These are phyloP conservation scores for Hypoxylon trugodes DNA, from an alignment of 495 filamentous ascomycete species.

Conservation along the genomic window DNA sequence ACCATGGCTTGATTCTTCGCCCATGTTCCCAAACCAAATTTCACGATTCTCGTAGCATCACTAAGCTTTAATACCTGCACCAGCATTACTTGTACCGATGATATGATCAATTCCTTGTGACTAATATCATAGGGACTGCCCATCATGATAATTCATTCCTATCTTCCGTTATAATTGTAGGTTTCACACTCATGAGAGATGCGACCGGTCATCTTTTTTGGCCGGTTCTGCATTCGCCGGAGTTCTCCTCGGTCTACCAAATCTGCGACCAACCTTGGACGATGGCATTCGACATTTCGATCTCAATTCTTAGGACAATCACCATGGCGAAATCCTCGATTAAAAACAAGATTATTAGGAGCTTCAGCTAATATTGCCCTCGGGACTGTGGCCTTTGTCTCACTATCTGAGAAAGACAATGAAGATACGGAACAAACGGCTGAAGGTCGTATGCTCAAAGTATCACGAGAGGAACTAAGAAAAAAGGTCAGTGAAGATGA, in stretches of 20 bases:
- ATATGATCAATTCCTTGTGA: too few relatives aligned
- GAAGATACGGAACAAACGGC: slow-evolving; percentile 68
- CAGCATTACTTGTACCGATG: too few relatives aligned
- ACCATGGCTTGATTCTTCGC: background rate
- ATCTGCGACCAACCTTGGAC: slow-evolving; percentile 18
- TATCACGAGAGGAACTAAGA: slow-evolving; percentile 76
- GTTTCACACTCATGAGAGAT: slow-evolving; percentile 37
- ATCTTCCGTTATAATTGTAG: slow-evolving; percentile 8
- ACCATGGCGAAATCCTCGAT: background rate
- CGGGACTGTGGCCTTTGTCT: slow-evolving; percentile 69
- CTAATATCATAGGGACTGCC: background rate
- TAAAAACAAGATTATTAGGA: slow-evolving; percentile 49
- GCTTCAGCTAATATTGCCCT: slow-evolving; percentile 61
- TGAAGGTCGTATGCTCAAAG: slow-evolving; percentile 86
- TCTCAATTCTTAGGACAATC: background rate
- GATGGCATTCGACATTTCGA: slow-evolving; percentile 35
- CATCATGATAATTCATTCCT: slow-evolving; percentile 25
- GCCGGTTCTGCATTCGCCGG: slow-evolving; percentile 42
- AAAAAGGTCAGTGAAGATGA: slow-evolving; percentile 70
- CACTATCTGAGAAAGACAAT: slow-evolving; percentile 72
- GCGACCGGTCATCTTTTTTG: slow-evolving; percentile 38
- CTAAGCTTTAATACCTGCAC: background rate
- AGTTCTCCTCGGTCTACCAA: slow-evolving; percentile 19
- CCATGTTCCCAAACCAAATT: background rate
- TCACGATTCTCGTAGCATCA: background rate